Percentiles rank a stretch among this genome's conserved stretches.
These are phyloP conservation scores for Talaromyces amestolkiae DNA, from an alignment of 2,329 filamentous ascomycete species.

Conservation along the genomic window DNA sequence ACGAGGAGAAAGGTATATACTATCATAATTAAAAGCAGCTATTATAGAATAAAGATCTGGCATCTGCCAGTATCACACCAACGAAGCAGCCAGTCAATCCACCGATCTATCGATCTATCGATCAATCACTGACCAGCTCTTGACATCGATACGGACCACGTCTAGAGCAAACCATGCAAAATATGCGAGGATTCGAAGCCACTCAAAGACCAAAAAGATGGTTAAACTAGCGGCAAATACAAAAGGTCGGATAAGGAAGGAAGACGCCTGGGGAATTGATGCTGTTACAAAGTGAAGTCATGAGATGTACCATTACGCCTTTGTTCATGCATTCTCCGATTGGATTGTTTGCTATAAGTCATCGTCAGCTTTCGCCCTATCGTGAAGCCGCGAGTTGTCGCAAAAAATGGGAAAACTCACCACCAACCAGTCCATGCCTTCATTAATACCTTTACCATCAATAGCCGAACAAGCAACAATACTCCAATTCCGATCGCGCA, in stretches of 20 bases:
- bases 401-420: constrained; percentile 51
- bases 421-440: constrained; percentile 99
- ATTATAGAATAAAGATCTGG: not conserved
- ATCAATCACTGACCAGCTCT: not conserved
- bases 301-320: constrained; percentile 25
- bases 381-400: not conserved
- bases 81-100: not conserved
- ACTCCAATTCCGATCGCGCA: constrained; percentile 97
- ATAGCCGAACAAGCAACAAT: constrained; percentile 97
- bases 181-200: not conserved
- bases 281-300: constrained; percentile 18
- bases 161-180: constrained; percentile 8
- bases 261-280: constrained; percentile 19
- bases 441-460: constrained; percentile 87
- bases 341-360: constrained; percentile 42
- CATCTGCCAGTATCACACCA: constrained; percentile 3
- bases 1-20: constrained; percentile 9
- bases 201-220: not conserved
- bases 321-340: constrained; percentile 42
- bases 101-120: not conserved
- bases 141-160: constrained; percentile 3
- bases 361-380: not conserved
- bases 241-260: constrained; percentile 2
- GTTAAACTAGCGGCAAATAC: not conserved
- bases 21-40: constrained; percentile 9